Evolutionary conservation across 306 rosid genomes (phyloP), one percentile per base, ranked within the genome.

Genomic region (Ziziphus jujuba): DNA sequence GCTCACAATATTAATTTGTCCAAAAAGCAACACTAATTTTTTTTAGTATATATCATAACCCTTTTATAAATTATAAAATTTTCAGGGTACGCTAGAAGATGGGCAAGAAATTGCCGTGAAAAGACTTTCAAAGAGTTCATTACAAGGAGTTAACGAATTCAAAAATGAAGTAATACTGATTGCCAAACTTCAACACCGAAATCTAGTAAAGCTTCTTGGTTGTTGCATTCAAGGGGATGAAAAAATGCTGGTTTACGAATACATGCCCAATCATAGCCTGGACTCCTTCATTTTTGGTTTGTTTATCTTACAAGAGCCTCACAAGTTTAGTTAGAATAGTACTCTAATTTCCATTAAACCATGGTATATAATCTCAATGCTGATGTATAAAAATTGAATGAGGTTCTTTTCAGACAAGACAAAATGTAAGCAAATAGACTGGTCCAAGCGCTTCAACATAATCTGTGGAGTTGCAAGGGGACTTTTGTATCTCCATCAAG

Each of bases 141-240:
- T 81, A 60, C 91, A 88, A 80, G 91, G 89, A 43, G 55, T 75
- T 3, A 58, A 75, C 3, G 95, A 88, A 56, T 84, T 85, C 84
- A 77, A 77, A 71, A 84, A 85, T 45, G 91, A 88, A 85, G 89
- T 84, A 2, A 40, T 24, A 49, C 72, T 80, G 40, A 85, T 85
- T 19, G 81, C 87, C 7, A 84, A 88, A 40, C 95, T 88, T 78
- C 91, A 88, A 40, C 95, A 85, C 47, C 61, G 87, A 52, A 85
- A 88, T 72, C 84, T 88, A 4, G 95, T 88, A 7, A 82, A 70
- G 47, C 82, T 85, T 63, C 72, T 82, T 55, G 95, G 87, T 2
- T 87, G 80, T 22, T 87, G 90, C 81, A 78, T 87, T 70, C 77
- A 85, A 21, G 61, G 66, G 13, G 85, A 73, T 3, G 95, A 87